A percentile compares a stretch with the other conserved stretches of the same genome.
These are phyloP conservation scores for Hypsizygus marmoreus DNA, from an alignment of 768 basidiomycete species.

Conservation along the genomic window DNA sequence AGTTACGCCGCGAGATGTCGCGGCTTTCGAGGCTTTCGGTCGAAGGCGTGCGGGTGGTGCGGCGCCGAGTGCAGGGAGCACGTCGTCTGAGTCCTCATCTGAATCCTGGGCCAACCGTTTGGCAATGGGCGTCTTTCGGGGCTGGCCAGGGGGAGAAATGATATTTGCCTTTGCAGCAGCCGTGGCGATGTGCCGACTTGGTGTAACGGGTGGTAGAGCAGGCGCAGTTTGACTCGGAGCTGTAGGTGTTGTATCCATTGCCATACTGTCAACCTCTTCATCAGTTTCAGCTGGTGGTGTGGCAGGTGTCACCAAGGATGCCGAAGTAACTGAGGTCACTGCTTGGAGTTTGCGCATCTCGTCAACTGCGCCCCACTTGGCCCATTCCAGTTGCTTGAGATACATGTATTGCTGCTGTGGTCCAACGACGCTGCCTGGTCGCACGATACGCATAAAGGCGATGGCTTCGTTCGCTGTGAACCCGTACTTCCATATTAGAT, in stretches of 20 bases:
- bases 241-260: slow-evolving; percentile 44
- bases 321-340: slow-evolving; percentile 34
- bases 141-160: slow-evolving; percentile 80
- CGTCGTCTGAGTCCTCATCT: slow-evolving; percentile 65
- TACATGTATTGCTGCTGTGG: slow-evolving; percentile 96
- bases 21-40: slow-evolving; percentile 39
- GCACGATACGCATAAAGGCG: slow-evolving; percentile 96
- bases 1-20: slow-evolving; percentile 49
- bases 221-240: slow-evolving; percentile 26
- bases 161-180: slow-evolving; percentile 71
- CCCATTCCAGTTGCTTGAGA: slow-evolving; percentile 91
- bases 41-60: slow-evolving; percentile 46
- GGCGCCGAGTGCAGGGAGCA: slow-evolving; percentile 61
- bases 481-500: slow-evolving; percentile 97
- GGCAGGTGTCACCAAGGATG: slow-evolving; percentile 65
- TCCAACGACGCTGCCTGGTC: slow-evolving; percentile 91
- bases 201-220: slow-evolving; percentile 74
- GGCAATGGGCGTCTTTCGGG: slow-evolving; percentile 82
- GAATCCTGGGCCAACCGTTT: slow-evolving; percentile 72
- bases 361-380: slow-evolving; percentile 89
- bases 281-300: slow-evolving; percentile 81
- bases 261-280: slow-evolving; percentile 57
- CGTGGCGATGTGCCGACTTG: slow-evolving; percentile 71
- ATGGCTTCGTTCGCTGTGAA: slow-evolving; percentile 97
- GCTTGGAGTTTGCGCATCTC: slow-evolving; percentile 61